These are phyloP conservation scores for Lavandula angustifolia DNA, from an alignment of 257 asterid genomes.

Conservation along the genomic window DNA sequence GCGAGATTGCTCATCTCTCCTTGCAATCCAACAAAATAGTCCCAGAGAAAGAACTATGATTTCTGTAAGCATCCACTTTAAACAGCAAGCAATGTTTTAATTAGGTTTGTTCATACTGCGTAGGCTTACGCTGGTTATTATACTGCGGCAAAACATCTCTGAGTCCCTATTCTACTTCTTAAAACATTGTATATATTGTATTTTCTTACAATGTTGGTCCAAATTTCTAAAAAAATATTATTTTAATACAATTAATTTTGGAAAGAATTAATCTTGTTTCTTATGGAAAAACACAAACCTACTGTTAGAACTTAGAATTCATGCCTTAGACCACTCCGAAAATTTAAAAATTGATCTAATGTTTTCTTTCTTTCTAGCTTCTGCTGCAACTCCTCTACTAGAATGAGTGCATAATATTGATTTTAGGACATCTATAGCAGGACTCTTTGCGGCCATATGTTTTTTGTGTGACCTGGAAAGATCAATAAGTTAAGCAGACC, in stretches of 20 bases:
- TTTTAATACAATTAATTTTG: background rate
- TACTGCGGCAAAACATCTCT: too few relatives aligned
- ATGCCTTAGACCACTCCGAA: background rate
- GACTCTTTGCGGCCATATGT: background rate
- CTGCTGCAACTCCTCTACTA: background rate
- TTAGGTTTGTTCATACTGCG: too few relatives aligned
- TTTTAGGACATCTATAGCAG: background rate
- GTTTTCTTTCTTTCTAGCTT: background rate
- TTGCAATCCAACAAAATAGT: too few relatives aligned
- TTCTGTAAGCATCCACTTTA: too few relatives aligned
- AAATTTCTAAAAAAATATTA: background rate
- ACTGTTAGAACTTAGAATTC: background rate
- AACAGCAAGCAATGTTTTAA: too few relatives aligned
- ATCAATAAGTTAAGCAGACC: background rate
- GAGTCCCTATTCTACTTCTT: too few relatives aligned
- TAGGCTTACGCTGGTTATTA: too few relatives aligned
- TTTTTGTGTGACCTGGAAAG: slow-evolving; percentile 2
- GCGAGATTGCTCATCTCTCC: too few relatives aligned
- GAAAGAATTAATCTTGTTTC: background rate
- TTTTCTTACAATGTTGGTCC: background rate
- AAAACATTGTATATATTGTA: background rate
- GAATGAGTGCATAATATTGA: background rate
- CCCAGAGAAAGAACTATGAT: too few relatives aligned
- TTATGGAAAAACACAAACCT: background rate
- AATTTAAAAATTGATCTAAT: background rate